Evolutionary conservation across 2,329 filamentous ascomycete genomes (phyloP).

Genomic region (Seiridium unicorne): DNA sequence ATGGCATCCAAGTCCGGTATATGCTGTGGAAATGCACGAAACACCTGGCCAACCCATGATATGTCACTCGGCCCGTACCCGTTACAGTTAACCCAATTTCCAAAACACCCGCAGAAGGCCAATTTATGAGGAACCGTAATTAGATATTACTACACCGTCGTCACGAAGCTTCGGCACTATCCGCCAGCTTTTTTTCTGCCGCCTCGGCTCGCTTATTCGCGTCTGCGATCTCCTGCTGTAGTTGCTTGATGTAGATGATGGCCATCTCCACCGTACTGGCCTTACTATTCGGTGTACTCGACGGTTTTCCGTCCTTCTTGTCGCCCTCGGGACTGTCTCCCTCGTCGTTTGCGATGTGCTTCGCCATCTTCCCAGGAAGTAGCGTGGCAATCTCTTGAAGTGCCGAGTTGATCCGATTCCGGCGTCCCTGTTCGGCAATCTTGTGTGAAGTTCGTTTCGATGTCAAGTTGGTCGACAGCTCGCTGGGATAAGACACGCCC

Average conservation of each 20-base stretch:
- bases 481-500: conserved; percentile 85
- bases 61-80: neutral
- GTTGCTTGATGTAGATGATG: conserved; percentile 87
- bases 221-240: conserved; percentile 71
- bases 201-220: conserved; percentile 62
- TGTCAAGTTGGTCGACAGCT: conserved; percentile 88
- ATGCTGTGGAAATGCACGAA: too few relatives aligned
- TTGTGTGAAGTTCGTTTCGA: conserved; percentile 98
- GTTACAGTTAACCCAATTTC: neutral
- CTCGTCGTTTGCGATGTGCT: conserved; percentile 42
- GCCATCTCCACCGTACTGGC: conserved; percentile 97
- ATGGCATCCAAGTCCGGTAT: too few relatives aligned
- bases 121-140: neutral
- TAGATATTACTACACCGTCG: neutral
- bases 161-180: neutral
- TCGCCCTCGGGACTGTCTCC: conserved; percentile 47
- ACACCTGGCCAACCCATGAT: too few relatives aligned
- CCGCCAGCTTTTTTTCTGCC: conserved; percentile 60
- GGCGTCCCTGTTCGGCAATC: conserved; percentile 91
- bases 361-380: conserved; percentile 60
- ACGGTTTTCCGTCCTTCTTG: conserved; percentile 40
- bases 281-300: conserved; percentile 74
- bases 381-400: conserved; percentile 87
- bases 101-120: neutral
- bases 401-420: conserved; percentile 93